Evolutionary conservation across 177 flowering plant species (phyloP), one percentile per base, ranked within the genome.

Genomic region (Vitis hybrid): DNA sequence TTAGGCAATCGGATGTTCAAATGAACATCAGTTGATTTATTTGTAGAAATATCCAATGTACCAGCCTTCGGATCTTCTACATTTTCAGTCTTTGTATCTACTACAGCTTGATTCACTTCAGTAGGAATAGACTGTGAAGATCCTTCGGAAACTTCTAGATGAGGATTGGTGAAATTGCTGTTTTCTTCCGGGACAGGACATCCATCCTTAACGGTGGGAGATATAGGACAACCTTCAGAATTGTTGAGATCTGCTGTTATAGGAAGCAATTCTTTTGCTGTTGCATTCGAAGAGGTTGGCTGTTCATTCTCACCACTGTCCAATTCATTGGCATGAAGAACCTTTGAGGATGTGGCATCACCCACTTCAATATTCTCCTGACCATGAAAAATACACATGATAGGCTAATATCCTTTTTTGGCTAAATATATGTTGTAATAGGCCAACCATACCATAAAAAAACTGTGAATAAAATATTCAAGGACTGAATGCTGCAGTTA

Each of bases 1-100:
- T 79, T 76, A 50, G 87, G 93, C 75, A 93, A 61, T 54, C 93
- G 85, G 66, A 93, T 85, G 72, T 86, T 88, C 65, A 93, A 79
- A 77, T 77, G 79, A 70, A 90, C 86, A 66, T 87, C 91, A 72
- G 67, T 78, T 41, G 81, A 75, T 64, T 60, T 77, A 58, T 63
- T 53, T 2, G 62, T 12, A 70, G 10, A 2, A 51, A 51, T 65
- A 67, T 75, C 79, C 41, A 59, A 54, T 32, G 11, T 65, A 61
- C 64, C 76, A 73, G 18, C 74, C 64, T 73, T 70, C 65, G 56
- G 61, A 62, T 68, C 73, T 60, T 62, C 66, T 11, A 2, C 57
- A 30, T n/a, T 46, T 63, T 73, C 66, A 57, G 51, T 32, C 75
- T 60, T 63, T 13, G 67, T 35, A 55, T 66, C 58, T 41, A 13